Percentiles rank a stretch among this genome's conserved stretches.
These are phyloP conservation scores for Bruguiera hainesii DNA, from an alignment of 441 rosid genomes.

Conservation along the genomic window DNA sequence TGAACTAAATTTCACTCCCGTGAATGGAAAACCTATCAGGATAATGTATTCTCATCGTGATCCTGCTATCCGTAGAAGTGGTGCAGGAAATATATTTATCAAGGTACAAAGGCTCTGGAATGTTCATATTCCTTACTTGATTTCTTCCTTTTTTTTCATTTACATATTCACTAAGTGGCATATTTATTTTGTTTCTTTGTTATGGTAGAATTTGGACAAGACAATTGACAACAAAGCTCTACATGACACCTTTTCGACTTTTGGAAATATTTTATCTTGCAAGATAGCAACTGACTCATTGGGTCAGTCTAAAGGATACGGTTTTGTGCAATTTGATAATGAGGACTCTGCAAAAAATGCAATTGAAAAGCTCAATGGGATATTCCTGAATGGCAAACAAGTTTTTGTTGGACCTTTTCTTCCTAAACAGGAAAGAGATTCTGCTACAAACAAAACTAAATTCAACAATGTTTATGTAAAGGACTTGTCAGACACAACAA, in stretches of 20 bases:
- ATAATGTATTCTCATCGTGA: conserved; percentile 69
- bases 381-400: conserved; percentile 71
- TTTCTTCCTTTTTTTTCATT: background rate
- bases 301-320: conserved; percentile 77
- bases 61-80: conserved; percentile 65
- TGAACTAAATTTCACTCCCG: conserved; percentile 50
- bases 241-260: conserved; percentile 57
- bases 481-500: conserved; percentile 53
- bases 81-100: conserved; percentile 68
- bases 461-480: conserved; percentile 73
- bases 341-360: conserved; percentile 67
- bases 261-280: conserved; percentile 67
- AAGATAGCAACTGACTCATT: conserved; percentile 61
- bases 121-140: background rate
- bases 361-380: conserved; percentile 58
- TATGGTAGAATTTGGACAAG: conserved; percentile 55
- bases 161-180: conserved; percentile 8
- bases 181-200: background rate
- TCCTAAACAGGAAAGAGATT: conserved; percentile 67
- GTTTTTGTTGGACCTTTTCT: conserved; percentile 72
- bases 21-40: conserved; percentile 63
- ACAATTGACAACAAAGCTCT: conserved; percentile 66
- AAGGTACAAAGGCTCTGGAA: conserved; percentile 35
- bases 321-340: conserved; percentile 68
- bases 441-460: conserved; percentile 30